These are phyloP conservation scores for Anaeramoeba flamelloides DNA, from an alignment of 78 protist genomes.

Conservation along the genomic window DNA sequence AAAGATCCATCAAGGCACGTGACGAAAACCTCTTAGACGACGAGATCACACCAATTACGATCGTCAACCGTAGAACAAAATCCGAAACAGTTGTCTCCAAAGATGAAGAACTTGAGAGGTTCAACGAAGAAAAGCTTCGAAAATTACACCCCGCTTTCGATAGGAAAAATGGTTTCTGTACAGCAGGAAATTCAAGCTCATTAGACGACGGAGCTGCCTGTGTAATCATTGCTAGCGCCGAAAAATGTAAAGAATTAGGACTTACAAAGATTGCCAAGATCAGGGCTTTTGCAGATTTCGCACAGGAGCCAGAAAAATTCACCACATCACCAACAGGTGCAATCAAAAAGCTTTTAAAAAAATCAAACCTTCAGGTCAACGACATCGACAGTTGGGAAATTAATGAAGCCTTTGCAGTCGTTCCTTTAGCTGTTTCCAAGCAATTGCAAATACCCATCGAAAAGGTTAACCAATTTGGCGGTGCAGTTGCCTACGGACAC, in stretches of 20 bases:
- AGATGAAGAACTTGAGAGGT: conserved; percentile 34
- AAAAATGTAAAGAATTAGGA: conserved; percentile 34
- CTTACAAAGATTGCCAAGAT: conserved; percentile 49
- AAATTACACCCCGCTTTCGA: conserved; percentile 37
- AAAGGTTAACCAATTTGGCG: conserved; percentile 85
- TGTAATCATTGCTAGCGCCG: conserved; percentile 44
- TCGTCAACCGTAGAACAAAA: no score
- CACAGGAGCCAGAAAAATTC: conserved; percentile 73
- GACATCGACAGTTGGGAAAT: conserved; percentile 71
- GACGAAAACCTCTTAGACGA: conserved; percentile 23
- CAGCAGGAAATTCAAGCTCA: conserved; percentile 83
- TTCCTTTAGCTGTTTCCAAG: conserved; percentile 58
- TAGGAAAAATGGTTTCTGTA: conserved; percentile 60
- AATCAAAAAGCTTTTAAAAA: conserved; percentile 42
- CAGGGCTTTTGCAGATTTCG: conserved; percentile 74
- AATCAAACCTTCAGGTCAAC: conserved; percentile 9
- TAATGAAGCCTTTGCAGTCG: conserved; percentile 89
- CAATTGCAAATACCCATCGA: conserved; percentile 8
- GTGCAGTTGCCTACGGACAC: conserved; percentile 92
- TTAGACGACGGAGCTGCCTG: conserved; percentile 90
- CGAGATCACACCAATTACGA: conserved; percentile 38
- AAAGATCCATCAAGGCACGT: conserved; percentile 34
- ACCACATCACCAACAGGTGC: conserved; percentile 76
- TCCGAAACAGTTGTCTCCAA: conserved; percentile 25
- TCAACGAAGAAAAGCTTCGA: conserved; percentile 13